A percentile compares a stretch with the other conserved stretches of the same genome.
Conservation (phyloP, 2,329 filamentous ascomycete species). For the Colletotrichum siamense region DNA sequence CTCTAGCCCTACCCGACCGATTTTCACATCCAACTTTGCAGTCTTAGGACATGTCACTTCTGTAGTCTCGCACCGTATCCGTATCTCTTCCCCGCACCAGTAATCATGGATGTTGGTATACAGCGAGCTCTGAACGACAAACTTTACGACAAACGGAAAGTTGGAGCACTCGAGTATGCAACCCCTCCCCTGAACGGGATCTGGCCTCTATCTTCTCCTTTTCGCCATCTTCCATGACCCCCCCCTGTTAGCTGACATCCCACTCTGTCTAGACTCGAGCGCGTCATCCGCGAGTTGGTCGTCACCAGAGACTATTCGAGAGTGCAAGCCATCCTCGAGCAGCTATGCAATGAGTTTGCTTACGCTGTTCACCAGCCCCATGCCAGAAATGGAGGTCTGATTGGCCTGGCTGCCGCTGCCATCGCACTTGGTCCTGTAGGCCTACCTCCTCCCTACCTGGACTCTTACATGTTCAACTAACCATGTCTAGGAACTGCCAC, state of each 20-base stretch:
- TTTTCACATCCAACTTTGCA: not conserved
- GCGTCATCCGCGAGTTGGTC: conserved; percentile 84
- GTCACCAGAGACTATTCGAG: conserved; percentile 77
- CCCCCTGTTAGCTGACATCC: not conserved
- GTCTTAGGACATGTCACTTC: not conserved
- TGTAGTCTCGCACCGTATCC: not conserved
- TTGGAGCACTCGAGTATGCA: conserved; percentile 91
- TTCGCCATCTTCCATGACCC: not conserved
- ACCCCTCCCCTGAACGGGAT: not conserved
- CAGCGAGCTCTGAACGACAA: conserved; percentile 95
- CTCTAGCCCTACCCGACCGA: not conserved
- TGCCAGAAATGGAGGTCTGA: conserved; percentile 93
- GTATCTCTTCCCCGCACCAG: not conserved
- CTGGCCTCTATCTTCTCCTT: not conserved
- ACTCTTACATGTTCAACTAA: not conserved
- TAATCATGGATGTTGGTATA: conserved; percentile 82
- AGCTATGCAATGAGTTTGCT: conserved; percentile 96
- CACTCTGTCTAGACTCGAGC: conserved; percentile 73
- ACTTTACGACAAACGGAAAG: conserved; percentile 97
- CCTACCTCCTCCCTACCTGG: conserved; percentile 25
- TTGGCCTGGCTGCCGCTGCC: conserved; percentile 91
- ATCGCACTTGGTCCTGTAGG: conserved; percentile 92
- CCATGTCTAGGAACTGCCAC: conserved; percentile 78
- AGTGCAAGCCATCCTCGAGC: conserved; percentile 88
- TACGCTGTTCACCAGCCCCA: conserved; percentile 97